Evolutionary conservation across 164 flowering plant genomes (phyloP).

Genomic region (Piper betle): DNA sequence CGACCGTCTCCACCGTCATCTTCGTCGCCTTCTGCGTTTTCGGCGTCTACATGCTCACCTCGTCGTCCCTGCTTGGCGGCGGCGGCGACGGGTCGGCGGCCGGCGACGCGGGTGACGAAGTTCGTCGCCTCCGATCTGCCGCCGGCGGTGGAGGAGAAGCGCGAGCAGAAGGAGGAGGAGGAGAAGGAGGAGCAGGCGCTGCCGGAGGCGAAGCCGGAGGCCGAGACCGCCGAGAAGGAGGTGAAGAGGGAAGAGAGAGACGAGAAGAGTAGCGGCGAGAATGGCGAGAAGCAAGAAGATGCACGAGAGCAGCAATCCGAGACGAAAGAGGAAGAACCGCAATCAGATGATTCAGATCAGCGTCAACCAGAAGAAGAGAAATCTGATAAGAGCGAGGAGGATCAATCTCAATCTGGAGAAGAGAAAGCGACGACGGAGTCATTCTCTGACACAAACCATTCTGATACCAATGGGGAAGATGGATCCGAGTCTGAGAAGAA

Average conservation of each 20-base stretch:
- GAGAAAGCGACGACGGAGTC: slow-evolving; percentile 5
- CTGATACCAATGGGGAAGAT: slow-evolving; percentile 54
- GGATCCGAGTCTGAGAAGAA: slow-evolving; percentile 73
- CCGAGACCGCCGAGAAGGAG: neutral
- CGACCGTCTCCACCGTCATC: slow-evolving; percentile 41
- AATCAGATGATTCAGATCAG: neutral
- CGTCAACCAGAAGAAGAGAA: neutral
- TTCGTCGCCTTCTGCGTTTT: slow-evolving; percentile 47
- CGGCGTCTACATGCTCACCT: slow-evolving; percentile 63
- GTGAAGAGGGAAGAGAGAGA: neutral
- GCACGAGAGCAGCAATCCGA: slow-evolving; percentile 3
- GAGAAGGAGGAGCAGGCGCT: neutral
- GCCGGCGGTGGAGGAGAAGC: slow-evolving; percentile 3
- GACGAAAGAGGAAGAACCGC: slow-evolving; percentile 3
- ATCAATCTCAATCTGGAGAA: slow-evolving; percentile 7
- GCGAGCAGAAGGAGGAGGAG: neutral
- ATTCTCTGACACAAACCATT: slow-evolving; percentile 19
- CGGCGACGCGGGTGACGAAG: slow-evolving; percentile 2
- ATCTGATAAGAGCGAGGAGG: slow-evolving; percentile 4
- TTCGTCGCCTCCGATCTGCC: neutral
- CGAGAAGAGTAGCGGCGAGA: neutral
- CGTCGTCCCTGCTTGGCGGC: slow-evolving; percentile 27
- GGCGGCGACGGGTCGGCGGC: neutral
- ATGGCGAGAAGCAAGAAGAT: slow-evolving; percentile 1
- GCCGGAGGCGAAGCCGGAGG: neutral